Percentiles rank a stretch among this genome's conserved stretches.
These are phyloP conservation scores for Lentinus brumalis DNA, from an alignment of 768 basidiomycete genomes.

Conservation along the genomic window DNA sequence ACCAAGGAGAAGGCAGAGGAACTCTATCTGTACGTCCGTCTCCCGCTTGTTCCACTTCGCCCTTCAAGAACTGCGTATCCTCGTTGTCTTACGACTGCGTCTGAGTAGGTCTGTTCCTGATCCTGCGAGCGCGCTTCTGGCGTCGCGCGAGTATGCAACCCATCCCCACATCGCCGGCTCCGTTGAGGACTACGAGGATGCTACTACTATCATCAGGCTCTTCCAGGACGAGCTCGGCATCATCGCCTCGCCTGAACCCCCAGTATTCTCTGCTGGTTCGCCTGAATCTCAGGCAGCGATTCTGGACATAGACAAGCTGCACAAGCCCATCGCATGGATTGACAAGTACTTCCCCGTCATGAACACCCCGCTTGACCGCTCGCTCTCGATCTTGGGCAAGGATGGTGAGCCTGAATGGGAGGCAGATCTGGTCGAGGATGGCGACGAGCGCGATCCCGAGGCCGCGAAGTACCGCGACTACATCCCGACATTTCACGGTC, in stretches of 20 bases:
- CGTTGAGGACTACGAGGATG: conserved; percentile 55
- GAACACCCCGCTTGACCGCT: conserved; percentile 73
- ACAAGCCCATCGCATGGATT: conserved; percentile 71
- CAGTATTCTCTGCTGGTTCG: conserved; percentile 77
- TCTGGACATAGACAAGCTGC: conserved; percentile 46
- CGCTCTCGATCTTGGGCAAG: conserved; percentile 63
- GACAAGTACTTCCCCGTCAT: conserved; percentile 88
- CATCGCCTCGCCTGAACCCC: conserved; percentile 44
- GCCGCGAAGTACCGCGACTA: conserved; percentile 65
- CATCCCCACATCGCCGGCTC: conserved; percentile 67
- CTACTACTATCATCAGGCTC: conserved; percentile 63
- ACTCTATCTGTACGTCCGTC: conserved; percentile 11
- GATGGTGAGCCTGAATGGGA: conserved; percentile 68
- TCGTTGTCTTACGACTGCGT: not conserved
- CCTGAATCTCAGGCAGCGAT: conserved; percentile 67
- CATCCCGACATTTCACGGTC: conserved; percentile 82
- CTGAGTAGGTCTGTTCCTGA: conserved; percentile 60
- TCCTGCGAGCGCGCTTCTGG: conserved; percentile 54
- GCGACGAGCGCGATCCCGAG: conserved; percentile 72
- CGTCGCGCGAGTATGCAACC: conserved; percentile 58
- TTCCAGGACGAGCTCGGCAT: conserved; percentile 70
- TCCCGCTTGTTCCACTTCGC: too few species aligned
- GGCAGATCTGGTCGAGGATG: conserved; percentile 74
- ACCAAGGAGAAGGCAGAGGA: conserved; percentile 9
- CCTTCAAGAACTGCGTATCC: not conserved